Conservation (phyloP, 148 eudicot genomes). For the Nepenthes mirabilis region DNA sequence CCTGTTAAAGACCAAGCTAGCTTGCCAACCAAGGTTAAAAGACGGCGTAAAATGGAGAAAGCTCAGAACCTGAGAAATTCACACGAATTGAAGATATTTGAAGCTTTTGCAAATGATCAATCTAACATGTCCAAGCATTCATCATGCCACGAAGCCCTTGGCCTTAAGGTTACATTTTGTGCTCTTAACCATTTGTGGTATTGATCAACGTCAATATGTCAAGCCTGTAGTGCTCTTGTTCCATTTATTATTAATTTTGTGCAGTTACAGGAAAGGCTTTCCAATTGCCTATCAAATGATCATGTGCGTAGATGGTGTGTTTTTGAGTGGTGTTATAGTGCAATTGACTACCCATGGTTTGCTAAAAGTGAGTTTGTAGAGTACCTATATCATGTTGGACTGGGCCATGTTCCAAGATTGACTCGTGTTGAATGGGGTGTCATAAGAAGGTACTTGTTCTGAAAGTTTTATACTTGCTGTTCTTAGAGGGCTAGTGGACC, state of each 20-base stretch:
- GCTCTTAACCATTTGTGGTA: neutral
- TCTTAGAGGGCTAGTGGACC: neutral
- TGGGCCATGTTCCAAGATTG: constrained; percentile 94
- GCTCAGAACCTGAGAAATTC: constrained; percentile 30
- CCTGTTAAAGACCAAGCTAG: constrained; percentile 29
- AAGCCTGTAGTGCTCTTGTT: neutral
- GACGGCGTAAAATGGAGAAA: constrained; percentile 60
- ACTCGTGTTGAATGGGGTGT: constrained; percentile 99
- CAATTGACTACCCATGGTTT: constrained; percentile 99
- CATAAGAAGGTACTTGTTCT: constrained; percentile 67
- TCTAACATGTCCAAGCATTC: constrained; percentile 22
- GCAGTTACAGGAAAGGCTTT: constrained; percentile 45
- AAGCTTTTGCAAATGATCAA: constrained; percentile 22
- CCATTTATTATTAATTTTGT: neutral
- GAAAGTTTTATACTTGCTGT: neutral
- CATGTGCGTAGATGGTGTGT: constrained; percentile 75
- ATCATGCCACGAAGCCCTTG: constrained; percentile 20
- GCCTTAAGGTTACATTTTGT: constrained; percentile 34
- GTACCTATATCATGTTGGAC: constrained; percentile 88
- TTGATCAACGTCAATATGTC: neutral
- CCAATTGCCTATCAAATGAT: constrained; percentile 46
- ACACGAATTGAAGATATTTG: constrained; percentile 27
- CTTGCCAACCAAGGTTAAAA: constrained; percentile 47
- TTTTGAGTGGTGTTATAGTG: constrained; percentile 97
- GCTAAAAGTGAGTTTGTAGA: constrained; percentile 97